Evolutionary conservation across 2,329 filamentous ascomycete species (phyloP).

Genomic region (Sporothrix pseudoabietina): DNA sequence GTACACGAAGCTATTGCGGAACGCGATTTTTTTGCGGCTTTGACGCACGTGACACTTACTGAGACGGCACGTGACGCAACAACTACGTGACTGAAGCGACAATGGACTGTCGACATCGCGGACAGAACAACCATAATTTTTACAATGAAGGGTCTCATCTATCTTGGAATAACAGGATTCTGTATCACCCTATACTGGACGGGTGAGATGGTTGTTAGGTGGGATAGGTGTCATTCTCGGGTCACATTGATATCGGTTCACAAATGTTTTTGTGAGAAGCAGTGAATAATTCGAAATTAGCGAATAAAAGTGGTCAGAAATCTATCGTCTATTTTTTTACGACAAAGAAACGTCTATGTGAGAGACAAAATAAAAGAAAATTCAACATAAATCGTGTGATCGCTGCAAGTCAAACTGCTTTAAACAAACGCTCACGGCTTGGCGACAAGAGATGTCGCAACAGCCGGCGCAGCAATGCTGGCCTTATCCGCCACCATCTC

Average conservation of each 20-base stretch:
- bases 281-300: not conserved
- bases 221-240: too few relatives aligned
- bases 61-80: not conserved
- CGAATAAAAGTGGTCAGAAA: not conserved
- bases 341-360: not conserved
- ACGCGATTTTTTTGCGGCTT: conserved; percentile 5
- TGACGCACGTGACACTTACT: not conserved
- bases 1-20: not conserved
- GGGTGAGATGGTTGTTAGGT: too few relatives aligned
- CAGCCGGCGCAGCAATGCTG: not conserved
- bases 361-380: not conserved
- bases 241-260: not conserved
- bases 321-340: not conserved
- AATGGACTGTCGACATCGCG: too few relatives aligned
- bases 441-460: not conserved
- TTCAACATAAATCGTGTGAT: not conserved
- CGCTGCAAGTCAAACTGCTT: too few relatives aligned
- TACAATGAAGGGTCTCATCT: too few relatives aligned
- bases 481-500: conserved; percentile 1
- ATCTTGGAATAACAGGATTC: too few relatives aligned
- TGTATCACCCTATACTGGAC: too few relatives aligned
- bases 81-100: too few relatives aligned
- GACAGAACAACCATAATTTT: too few relatives aligned
- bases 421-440: not conserved
- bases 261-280: not conserved